These are phyloP conservation scores for Aureobasidium sp. DNA, from an alignment of 2,329 filamentous ascomycete species.

Conservation along the genomic window DNA sequence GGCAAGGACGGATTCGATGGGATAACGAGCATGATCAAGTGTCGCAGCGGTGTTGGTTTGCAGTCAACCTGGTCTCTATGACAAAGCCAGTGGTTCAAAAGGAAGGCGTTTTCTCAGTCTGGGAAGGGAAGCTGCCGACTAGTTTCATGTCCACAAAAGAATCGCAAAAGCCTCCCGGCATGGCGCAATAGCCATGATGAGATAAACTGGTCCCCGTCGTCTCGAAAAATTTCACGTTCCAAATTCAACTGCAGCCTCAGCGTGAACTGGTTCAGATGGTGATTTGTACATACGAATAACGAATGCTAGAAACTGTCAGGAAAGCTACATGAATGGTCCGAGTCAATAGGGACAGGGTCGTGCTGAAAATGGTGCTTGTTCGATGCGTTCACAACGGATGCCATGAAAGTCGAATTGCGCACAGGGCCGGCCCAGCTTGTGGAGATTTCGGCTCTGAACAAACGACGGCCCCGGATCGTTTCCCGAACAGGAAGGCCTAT, in stretches of 20 bases:
- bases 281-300: neutral
- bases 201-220: constrained; percentile 14
- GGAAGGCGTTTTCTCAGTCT: constrained; percentile 16
- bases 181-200: constrained; percentile 17
- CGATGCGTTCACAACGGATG: neutral
- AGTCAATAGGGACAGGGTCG: neutral
- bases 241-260: neutral
- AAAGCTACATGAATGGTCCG: neutral
- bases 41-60: constrained; percentile 15
- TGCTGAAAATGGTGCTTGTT: neutral
- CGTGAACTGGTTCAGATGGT: neutral
- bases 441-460: neutral
- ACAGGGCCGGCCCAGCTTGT: neutral
- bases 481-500: constrained; percentile 4
- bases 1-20: neutral
- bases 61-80: constrained; percentile 14
- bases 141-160: constrained; percentile 16
- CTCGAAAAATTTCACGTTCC: constrained; percentile 14
- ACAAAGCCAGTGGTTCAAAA: constrained; percentile 14
- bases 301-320: neutral
- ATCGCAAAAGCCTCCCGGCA: constrained; percentile 16
- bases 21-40: constrained; percentile 15
- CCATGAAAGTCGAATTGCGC: neutral
- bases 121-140: constrained; percentile 16
- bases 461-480: constrained; percentile 7